Evolutionary conservation across 805 yeast genomes (phyloP).

Genomic region (Blastobotrys peoriensis): DNA sequence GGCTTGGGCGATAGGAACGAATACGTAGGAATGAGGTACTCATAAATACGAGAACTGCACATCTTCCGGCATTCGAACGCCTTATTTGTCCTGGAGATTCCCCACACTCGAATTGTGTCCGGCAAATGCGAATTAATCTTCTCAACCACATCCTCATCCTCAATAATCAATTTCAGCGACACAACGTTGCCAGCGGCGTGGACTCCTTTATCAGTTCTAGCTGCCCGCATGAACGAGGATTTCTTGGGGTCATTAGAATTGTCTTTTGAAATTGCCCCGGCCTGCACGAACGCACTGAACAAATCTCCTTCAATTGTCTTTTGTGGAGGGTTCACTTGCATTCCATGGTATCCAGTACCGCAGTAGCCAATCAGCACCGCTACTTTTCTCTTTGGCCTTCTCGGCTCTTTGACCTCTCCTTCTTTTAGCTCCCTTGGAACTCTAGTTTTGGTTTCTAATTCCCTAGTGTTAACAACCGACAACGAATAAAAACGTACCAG

Average conservation of each 20-base stretch:
- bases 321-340: constrained; percentile 86
- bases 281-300: constrained; percentile 72
- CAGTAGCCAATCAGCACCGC: constrained; percentile 91
- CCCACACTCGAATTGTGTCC: constrained; percentile 88
- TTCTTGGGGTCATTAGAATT: constrained; percentile 86
- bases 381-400: constrained; percentile 69
- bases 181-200: constrained; percentile 96
- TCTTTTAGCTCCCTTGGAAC: constrained; percentile 24
- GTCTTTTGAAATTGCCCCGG: constrained; percentile 84
- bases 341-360: constrained; percentile 94
- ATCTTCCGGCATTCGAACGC: constrained; percentile 90
- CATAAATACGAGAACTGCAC: constrained; percentile 95
- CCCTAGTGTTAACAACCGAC: too few relatives aligned
- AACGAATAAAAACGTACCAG: too few relatives aligned
- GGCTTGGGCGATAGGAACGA: constrained; percentile 90
- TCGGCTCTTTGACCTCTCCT: constrained; percentile 22
- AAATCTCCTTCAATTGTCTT: constrained; percentile 88
- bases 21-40: constrained; percentile 87
- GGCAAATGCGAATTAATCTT: constrained; percentile 76
- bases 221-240: constrained; percentile 59
- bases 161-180: constrained; percentile 75
- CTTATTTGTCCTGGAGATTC: constrained; percentile 79
- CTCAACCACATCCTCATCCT: constrained; percentile 65
- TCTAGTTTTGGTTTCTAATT: constrained; percentile 8
- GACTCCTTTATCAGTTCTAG: constrained; percentile 89